Conservation (phyloP, 345 rosid species). For the Atalantia buxifolia region DNA sequence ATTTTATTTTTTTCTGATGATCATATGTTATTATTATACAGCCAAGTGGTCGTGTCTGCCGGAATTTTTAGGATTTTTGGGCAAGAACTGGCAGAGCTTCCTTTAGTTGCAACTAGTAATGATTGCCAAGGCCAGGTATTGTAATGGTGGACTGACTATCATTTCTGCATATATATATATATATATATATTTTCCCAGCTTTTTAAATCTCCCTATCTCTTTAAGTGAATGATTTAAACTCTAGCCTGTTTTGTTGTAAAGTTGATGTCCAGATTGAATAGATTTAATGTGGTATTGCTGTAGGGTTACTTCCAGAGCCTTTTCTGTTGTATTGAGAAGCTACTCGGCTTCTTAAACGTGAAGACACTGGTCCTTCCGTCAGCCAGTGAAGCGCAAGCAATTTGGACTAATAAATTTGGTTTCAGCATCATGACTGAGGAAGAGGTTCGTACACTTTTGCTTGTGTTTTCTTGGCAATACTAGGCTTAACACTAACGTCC, state of each 20-base stretch:
- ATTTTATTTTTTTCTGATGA: background rate
- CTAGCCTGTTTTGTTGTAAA: background rate
- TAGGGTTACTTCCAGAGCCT: conserved; percentile 90
- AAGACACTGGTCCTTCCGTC: conserved; percentile 80
- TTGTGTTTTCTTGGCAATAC: background rate
- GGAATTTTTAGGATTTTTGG: conserved; percentile 83
- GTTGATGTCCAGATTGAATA: background rate
- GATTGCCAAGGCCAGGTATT: conserved; percentile 71
- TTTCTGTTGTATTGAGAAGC: conserved; percentile 69
- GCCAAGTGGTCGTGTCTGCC: conserved; percentile 73
- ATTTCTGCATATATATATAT: too few species aligned
- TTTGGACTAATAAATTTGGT: conserved; percentile 85
- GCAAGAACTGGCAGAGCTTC: conserved; percentile 85
- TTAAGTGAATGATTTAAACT: background rate
- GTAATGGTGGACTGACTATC: background rate
- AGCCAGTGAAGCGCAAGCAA: conserved; percentile 84
- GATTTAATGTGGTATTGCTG: conserved; percentile 1
- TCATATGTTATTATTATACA: conserved; percentile 30
- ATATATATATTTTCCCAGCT: background rate
- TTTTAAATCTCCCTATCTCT: background rate
- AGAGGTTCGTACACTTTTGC: conserved; percentile 41
- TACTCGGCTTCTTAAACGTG: conserved; percentile 62
- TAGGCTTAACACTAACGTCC: background rate
- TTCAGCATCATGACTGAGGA: conserved; percentile 54
- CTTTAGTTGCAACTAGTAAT: conserved; percentile 76